Percentiles rank a stretch among this genome's conserved stretches.
Conservation (phyloP, 202 grass and related monocot species). For the Musa balbisiana region DNA sequence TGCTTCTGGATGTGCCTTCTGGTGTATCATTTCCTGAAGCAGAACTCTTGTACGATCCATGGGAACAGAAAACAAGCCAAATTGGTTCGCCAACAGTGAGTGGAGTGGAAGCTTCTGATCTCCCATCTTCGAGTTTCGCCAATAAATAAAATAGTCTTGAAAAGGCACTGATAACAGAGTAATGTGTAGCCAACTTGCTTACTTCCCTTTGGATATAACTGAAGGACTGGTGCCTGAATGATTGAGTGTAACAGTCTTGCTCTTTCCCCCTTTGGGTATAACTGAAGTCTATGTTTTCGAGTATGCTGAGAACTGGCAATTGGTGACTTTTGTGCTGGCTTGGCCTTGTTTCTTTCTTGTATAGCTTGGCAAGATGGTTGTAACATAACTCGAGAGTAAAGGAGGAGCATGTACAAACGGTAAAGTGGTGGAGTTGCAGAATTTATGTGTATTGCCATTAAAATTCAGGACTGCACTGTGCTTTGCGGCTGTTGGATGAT, state of each 20-base stretch:
- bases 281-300: not conserved
- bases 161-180: not conserved
- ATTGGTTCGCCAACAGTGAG: constrained; percentile 18
- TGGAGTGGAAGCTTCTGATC: constrained; percentile 11
- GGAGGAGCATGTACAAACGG: not conserved
- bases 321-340: not conserved
- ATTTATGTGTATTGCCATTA: constrained; percentile 3
- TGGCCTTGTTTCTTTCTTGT: constrained; percentile 14
- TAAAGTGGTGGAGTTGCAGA: constrained; percentile 7
- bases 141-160: constrained; percentile 26
- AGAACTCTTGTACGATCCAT: constrained; percentile 61
- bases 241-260: not conserved
- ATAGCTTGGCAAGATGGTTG: constrained; percentile 20
- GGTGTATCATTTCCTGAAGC: constrained; percentile 60
- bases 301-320: constrained; percentile 5
- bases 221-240: not conserved
- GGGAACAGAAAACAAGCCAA: constrained; percentile 36
- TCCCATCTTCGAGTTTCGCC: constrained; percentile 19
- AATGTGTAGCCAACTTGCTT: not conserved
- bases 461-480: not conserved
- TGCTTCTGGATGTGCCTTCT: constrained; percentile 61
- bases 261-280: not conserved
- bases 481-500: no score
- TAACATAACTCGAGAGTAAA: not conserved
- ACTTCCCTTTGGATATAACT: constrained; percentile 10